These are phyloP conservation scores for Giardia duodenalis DNA, from an alignment of 208 protist species.

Conservation along the genomic window DNA sequence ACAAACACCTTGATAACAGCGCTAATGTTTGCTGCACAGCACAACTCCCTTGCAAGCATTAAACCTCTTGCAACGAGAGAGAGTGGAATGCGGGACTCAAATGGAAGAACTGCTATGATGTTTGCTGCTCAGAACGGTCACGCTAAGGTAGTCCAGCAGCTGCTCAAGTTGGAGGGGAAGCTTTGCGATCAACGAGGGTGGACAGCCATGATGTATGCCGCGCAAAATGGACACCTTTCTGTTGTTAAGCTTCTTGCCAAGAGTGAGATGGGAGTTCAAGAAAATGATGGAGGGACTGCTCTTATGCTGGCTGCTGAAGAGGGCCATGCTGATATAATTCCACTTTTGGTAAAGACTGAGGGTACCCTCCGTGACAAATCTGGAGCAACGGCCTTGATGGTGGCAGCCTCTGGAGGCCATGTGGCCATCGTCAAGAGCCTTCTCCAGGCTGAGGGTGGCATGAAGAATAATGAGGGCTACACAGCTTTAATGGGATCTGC, in stretches of 20 bases:
- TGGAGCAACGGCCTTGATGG: neutral
- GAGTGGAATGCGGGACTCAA: neutral
- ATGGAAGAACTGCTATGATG: neutral
- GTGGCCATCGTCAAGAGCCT: neutral
- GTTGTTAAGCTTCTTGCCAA: neutral
- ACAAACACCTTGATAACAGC: neutral
- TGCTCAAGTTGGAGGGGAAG: neutral
- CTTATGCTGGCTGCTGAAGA: neutral
- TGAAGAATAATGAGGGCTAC: neutral
- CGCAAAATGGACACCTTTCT: neutral
- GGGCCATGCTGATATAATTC: neutral
- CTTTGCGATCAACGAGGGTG: neutral
- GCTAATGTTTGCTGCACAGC: neutral
- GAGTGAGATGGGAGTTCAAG: neutral
- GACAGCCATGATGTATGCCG: neutral
- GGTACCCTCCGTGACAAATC: neutral
- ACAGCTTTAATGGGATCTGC: neutral
- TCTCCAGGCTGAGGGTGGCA: neutral
- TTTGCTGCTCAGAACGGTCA: neutral
- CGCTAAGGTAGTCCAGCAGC: neutral
- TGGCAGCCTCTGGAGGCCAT: neutral
- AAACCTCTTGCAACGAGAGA: neutral
- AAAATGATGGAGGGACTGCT: neutral
- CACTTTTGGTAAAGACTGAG: neutral
- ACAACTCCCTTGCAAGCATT: neutral